These are phyloP conservation scores for Boletus bicolor DNA, from an alignment of 768 basidiomycete species.

Conservation along the genomic window DNA sequence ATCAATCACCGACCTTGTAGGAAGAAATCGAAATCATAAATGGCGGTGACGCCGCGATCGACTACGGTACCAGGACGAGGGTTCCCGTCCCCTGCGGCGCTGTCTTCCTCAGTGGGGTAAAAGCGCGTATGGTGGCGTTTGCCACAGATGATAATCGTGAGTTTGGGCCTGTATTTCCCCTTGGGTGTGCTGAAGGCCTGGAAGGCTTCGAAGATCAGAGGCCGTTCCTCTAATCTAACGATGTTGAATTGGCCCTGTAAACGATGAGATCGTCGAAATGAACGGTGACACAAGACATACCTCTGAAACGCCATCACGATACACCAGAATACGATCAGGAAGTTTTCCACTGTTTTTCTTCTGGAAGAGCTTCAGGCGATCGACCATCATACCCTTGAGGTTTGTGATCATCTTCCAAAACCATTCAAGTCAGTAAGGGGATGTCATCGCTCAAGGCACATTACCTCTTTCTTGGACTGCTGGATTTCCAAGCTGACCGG, in stretches of 20 bases:
- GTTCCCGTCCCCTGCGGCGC: constrained; percentile 46
- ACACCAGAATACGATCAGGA: constrained; percentile 49
- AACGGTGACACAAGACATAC: constrained; percentile 32
- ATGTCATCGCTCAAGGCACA: not conserved
- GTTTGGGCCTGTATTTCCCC: constrained; percentile 41
- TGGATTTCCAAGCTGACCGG: constrained; percentile 50
- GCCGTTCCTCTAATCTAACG: constrained; percentile 43
- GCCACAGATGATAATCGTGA: constrained; percentile 54
- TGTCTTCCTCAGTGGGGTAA: constrained; percentile 44
- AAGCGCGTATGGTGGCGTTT: constrained; percentile 60
- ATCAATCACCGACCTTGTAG: constrained; percentile 39
- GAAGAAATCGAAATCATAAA: constrained; percentile 57
- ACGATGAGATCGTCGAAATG: constrained; percentile 9
- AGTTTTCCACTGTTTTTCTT: constrained; percentile 33
- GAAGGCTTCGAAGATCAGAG: constrained; percentile 43
- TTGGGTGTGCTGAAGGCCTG: constrained; percentile 35
- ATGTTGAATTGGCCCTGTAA: constrained; percentile 46
- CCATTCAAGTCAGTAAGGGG: not conserved
- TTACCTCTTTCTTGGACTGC: constrained; percentile 66
- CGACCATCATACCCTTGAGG: constrained; percentile 47
- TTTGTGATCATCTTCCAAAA: constrained; percentile 45
- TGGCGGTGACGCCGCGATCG: constrained; percentile 50
- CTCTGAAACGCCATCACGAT: constrained; percentile 78
- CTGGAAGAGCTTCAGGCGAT: constrained; percentile 41
- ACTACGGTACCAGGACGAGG: constrained; percentile 53